Conservation (phyloP, 2,329 filamentous ascomycete genomes). For the Calonectria leucothoes region DNA sequence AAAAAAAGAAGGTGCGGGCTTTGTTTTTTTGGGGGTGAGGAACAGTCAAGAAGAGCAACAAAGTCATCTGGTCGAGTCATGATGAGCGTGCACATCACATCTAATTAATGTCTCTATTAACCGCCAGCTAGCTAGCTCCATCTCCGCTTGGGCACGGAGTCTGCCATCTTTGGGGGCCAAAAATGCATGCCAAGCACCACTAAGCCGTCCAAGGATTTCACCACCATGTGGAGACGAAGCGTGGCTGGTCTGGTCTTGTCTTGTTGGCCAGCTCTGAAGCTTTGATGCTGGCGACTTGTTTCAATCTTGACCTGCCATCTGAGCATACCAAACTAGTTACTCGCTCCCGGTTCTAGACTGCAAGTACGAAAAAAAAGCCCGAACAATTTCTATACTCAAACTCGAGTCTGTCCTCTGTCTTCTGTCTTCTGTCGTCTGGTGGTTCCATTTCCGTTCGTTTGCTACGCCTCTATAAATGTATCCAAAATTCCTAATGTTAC, state of each 20-base stretch:
- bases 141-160: not conserved
- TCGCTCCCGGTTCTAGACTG: not conserved
- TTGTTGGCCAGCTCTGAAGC: not conserved
- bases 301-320: not conserved
- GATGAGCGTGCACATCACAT: not conserved
- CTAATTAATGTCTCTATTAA: not conserved
- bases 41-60: too few species aligned
- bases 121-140: not conserved
- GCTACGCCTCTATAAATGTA: not conserved
- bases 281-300: not conserved
- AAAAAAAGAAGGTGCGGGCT: not conserved
- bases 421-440: not conserved
- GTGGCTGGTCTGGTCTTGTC: not conserved
- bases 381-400: not conserved
- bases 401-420: not conserved
- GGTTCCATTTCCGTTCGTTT: conserved; percentile 1
- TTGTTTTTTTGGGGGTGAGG: not conserved
- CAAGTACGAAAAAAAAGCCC: not conserved
- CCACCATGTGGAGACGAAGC: not conserved
- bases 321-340: not conserved
- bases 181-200: not conserved
- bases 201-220: not conserved
- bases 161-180: not conserved
- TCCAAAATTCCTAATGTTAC: conserved; percentile 11
- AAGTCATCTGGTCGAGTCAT: not conserved